A percentile compares a stretch with the other conserved stretches of the same genome.
Evolutionary conservation across 441 rosid species (phyloP).

Genomic region (Theobroma grandiflorum): DNA sequence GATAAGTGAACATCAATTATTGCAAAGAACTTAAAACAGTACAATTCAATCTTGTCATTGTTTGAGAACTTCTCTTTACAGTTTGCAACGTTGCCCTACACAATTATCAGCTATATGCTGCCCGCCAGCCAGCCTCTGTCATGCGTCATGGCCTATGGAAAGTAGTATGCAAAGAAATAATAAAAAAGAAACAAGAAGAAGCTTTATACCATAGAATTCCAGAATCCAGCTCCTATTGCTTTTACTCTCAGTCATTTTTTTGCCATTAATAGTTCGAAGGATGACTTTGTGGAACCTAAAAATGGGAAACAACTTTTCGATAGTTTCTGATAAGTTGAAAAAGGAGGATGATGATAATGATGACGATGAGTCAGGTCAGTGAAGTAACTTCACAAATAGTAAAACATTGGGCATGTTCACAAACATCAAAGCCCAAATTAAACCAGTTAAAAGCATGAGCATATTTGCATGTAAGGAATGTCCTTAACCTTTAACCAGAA

Average conservation of each 20-base stretch:
- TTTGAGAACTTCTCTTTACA: too few relatives aligned
- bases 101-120: too few relatives aligned
- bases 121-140: too few relatives aligned
- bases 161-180: not conserved
- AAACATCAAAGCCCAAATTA: slow-evolving; percentile 33
- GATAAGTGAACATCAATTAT: too few relatives aligned
- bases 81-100: too few relatives aligned
- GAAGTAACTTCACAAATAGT: slow-evolving; percentile 7
- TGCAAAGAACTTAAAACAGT: too few relatives aligned
- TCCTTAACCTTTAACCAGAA: slow-evolving; percentile 28
- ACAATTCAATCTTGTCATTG: too few relatives aligned
- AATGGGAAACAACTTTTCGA: slow-evolving; percentile 3
- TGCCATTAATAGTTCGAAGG: too few relatives aligned
- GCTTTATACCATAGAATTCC: not conserved
- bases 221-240: not conserved
- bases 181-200: not conserved
- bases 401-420: slow-evolving; percentile 27
- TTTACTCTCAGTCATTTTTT: not conserved
- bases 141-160: too few relatives aligned
- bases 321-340: not conserved
- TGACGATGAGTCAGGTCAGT: slow-evolving; percentile 16
- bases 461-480: slow-evolving; percentile 46
- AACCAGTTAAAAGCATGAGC: slow-evolving; percentile 39
- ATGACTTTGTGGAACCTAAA: not conserved
- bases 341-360: too few relatives aligned